Conservation (phyloP, 2,329 filamentous ascomycete genomes). For the Hypoxylon sp. region DNA sequence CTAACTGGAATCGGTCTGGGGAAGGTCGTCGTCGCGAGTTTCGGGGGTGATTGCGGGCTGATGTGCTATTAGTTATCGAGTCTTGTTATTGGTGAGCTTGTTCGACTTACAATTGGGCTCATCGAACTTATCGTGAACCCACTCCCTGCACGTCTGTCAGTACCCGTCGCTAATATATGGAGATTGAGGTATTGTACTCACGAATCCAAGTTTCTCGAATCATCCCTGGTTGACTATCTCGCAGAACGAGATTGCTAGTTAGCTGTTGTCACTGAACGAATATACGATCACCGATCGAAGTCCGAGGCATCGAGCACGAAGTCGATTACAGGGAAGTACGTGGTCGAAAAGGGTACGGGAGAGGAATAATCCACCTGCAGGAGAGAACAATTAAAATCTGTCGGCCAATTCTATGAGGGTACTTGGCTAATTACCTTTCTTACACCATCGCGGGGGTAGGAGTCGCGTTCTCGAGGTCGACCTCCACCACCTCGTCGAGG, state of each 20-base stretch:
- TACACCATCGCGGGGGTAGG: conserved; percentile 83
- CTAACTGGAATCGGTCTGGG: conserved; percentile 55
- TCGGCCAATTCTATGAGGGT: conserved; percentile 46
- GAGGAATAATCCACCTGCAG: conserved; percentile 56
- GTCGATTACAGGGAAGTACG: conserved; percentile 52
- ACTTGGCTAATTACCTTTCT: conserved; percentile 78
- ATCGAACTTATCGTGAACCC: conserved; percentile 93
- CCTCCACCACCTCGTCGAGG: conserved; percentile 50
- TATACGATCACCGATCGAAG: conserved; percentile 56
- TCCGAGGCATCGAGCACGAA: conserved; percentile 56
- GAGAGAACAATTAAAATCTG: conserved; percentile 46
- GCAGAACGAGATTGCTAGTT: conserved; percentile 66
- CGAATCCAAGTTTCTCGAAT: conserved; percentile 78
- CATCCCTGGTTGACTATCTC: conserved; percentile 68
- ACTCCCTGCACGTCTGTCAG: conserved; percentile 74
- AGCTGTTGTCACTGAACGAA: conserved; percentile 60
- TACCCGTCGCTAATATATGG: conserved; percentile 11
- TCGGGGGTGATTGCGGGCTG: conserved; percentile 49
- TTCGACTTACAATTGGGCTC: conserved; percentile 70
- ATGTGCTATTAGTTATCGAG: conserved; percentile 19
- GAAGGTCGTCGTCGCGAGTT: conserved; percentile 57
- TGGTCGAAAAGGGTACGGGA: conserved; percentile 50
- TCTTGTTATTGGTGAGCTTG: background rate
- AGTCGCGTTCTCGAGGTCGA: conserved; percentile 58
- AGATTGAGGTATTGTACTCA: conserved; percentile 59